Evolutionary conservation across 2,329 filamentous ascomycete genomes (phyloP).

Genomic region (Neofusicoccum sp.): DNA sequence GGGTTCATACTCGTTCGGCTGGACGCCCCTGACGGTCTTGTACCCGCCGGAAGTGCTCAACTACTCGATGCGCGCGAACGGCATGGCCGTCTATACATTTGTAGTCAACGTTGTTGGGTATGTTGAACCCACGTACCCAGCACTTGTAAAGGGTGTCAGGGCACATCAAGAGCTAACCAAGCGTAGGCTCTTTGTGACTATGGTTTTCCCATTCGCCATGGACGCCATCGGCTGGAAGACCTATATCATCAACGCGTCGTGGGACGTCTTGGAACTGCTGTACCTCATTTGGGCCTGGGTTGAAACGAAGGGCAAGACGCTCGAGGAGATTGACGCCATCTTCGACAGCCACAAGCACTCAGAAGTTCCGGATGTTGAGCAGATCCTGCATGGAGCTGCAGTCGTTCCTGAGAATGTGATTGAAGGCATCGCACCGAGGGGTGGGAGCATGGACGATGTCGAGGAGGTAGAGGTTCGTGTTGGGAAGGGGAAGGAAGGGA

Average conservation of each 20-base stretch:
- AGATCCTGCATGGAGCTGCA: background rate
- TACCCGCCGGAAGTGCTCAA: constrained; percentile 53
- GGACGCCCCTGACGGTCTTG: constrained; percentile 44
- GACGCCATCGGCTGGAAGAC: constrained; percentile 30
- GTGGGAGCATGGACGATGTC: background rate
- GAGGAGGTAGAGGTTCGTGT: background rate
- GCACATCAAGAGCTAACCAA: background rate
- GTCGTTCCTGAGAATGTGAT: background rate
- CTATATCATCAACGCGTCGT: constrained; percentile 32
- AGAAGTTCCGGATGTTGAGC: constrained; percentile 16
- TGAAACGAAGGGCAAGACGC: constrained; percentile 30
- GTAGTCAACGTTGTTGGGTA: constrained; percentile 2
- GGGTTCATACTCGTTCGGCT: constrained; percentile 51
- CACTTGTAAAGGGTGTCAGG: too few relatives aligned
- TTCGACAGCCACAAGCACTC: constrained; percentile 25
- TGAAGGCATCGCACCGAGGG: background rate
- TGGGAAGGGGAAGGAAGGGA: background rate
- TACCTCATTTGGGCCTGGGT: constrained; percentile 30
- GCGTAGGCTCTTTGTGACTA: background rate
- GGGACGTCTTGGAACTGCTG: constrained; percentile 28
- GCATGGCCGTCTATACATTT: constrained; percentile 33
- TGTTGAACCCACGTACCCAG: background rate
- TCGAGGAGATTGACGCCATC: constrained; percentile 30
- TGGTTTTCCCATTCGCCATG: constrained; percentile 17
- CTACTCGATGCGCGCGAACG: constrained; percentile 51